Base-by-base conservation (phyloP, 768 basidiomycete genomes). In the Phlebiopsis gigantea region DNA sequence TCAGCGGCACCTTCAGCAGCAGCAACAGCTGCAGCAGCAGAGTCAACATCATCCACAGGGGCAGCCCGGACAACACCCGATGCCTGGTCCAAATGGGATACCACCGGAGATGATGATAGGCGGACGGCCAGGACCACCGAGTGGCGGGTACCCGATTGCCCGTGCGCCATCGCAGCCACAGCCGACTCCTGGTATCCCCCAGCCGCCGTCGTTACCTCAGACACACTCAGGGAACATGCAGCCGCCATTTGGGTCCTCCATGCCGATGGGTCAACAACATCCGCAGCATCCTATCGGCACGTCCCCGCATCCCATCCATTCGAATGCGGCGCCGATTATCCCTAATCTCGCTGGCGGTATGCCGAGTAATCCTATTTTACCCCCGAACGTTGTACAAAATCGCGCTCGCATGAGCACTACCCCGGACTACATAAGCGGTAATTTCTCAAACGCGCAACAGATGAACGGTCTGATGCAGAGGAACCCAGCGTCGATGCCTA, bases 151-250 rank as follows among this genome's bases (percentile, higher is more conserved):
- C 63, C 73, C 75, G 39, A 59, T 72, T 61, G 65, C 70, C 19
- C 77, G 83, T 45, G 64, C 79, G 9, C 63, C 73, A 26, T 74
- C 82, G 5, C 68, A 76, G 8, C 73, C 72, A 66, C 75, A 42
- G 17, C 31, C 78, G 74, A 62, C 70, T 82, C 42, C 82, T 86
- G 79, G 74, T 70, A 58, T 73, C 58, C 60, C 65, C 14, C 74
- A 73, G 60, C 72, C 73, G 42, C 66, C 68, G 19, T 48, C 61
- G 10, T 57, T 61, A n/a, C 45, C 63, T 10, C 58, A 56, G 39
- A 17, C 49, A 12, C 67, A 66, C 30, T 55, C 70, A 8, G 63
- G 65, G 15, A 73, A 68, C 17, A 74, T 76, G 69, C 75, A 66
- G 42, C 59, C 58, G 12, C 45, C 68, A 41, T 78, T 77, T 57